These are phyloP conservation scores for Diaporthe batatas DNA, from an alignment of 2,329 filamentous ascomycete genomes.

Conservation along the genomic window DNA sequence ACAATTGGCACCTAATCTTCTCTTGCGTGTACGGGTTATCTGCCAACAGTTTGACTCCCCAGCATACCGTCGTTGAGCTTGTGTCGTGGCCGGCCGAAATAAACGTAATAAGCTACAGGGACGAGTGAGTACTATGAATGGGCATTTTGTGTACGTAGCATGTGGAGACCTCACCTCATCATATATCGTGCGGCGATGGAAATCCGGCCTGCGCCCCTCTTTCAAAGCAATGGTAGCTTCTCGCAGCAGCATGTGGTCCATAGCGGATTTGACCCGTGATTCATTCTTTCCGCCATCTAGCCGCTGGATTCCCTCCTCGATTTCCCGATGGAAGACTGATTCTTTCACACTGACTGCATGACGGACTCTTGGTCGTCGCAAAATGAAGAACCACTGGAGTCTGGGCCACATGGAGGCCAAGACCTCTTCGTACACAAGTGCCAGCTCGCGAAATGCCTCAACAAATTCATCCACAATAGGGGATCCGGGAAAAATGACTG, in stretches of 20 bases:
- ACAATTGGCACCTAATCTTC: conserved; percentile 1
- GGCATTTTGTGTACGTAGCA: neutral
- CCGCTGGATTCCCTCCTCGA: conserved; percentile 44
- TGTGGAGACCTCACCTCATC: conserved; percentile 47
- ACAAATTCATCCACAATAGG: conserved; percentile 16
- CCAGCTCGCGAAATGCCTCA: conserved; percentile 18
- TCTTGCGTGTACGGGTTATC: conserved; percentile 47
- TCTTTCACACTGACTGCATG: conserved; percentile 43
- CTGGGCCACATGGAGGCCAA: conserved; percentile 10
- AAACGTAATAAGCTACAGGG: neutral
- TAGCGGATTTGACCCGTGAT: conserved; percentile 42
- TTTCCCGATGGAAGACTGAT: conserved; percentile 44
- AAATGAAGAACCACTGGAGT: conserved; percentile 9
- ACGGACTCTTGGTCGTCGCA: neutral
- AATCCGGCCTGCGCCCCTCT: conserved; percentile 49
- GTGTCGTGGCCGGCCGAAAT: conserved; percentile 44
- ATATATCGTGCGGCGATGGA: conserved; percentile 49
- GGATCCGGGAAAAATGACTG: neutral
- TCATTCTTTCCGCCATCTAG: conserved; percentile 43
- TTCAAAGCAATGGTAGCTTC: conserved; percentile 51
- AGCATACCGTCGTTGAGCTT: conserved; percentile 44
- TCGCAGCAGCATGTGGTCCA: conserved; percentile 52
- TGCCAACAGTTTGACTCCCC: conserved; percentile 49
- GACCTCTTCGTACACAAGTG: conserved; percentile 5
- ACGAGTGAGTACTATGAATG: neutral